Evolutionary conservation across 768 basidiomycete species (phyloP).

Genomic region (Royoungia palumana): DNA sequence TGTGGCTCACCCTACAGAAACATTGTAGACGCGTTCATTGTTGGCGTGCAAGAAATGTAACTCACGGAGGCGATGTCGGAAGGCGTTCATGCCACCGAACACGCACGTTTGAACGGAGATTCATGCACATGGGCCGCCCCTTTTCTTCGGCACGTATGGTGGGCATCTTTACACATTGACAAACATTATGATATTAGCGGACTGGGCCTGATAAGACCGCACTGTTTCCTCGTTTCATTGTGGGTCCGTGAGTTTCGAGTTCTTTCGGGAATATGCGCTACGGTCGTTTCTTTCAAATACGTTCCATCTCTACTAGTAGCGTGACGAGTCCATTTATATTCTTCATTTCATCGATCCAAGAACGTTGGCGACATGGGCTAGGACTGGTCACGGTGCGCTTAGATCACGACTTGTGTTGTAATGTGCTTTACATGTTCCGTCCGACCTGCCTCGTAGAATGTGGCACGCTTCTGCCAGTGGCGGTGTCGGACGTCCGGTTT

Average conservation of each 20-base stretch:
- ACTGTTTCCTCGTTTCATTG: slow-evolving; percentile 71
- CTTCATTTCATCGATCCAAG: not conserved
- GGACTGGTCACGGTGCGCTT: no score
- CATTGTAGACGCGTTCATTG: not conserved
- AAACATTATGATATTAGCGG: slow-evolving; percentile 75
- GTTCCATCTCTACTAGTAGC: slow-evolving; percentile 52
- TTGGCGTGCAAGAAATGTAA: slow-evolving; percentile 1
- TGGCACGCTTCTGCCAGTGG: no score
- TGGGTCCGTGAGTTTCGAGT: slow-evolving; percentile 17
- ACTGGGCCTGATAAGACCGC: slow-evolving; percentile 75
- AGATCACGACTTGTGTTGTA: no score
- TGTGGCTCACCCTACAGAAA: slow-evolving; percentile 16
- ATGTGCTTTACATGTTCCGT: no score
- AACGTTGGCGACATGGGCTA: not conserved
- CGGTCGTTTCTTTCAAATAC: slow-evolving; percentile 49
- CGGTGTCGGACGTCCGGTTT: no score
- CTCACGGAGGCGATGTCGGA: slow-evolving; percentile 13
- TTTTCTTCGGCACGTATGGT: slow-evolving; percentile 1
- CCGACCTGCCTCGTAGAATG: no score
- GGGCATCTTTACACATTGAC: slow-evolving; percentile 51
- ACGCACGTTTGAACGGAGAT: slow-evolving; percentile 12
- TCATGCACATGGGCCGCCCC: slow-evolving; percentile 6
- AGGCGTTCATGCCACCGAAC: slow-evolving; percentile 5
- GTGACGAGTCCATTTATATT: no score
- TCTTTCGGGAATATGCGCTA: slow-evolving; percentile 36